Conservation (phyloP, 164 flowering plant genomes). For the Kingdonia uniflora region DNA sequence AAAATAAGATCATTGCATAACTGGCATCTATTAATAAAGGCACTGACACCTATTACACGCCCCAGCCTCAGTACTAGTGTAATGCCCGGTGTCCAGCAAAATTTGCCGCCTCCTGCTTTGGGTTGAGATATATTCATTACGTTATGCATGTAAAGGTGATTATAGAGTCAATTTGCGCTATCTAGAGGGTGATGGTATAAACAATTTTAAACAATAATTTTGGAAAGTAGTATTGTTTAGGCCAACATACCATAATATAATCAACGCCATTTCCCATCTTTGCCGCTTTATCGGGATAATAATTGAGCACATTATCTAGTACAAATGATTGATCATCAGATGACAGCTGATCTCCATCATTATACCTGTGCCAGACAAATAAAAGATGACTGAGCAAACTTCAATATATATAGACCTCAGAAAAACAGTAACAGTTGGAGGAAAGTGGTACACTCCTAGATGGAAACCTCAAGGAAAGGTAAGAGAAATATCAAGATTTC, state of each 20-base stretch:
- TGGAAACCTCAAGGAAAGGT: too few species aligned
- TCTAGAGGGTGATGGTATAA: background rate
- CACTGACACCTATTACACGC: too few species aligned
- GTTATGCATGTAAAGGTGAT: background rate
- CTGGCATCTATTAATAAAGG: too few species aligned
- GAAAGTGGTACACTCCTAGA: background rate
- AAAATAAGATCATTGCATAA: too few species aligned
- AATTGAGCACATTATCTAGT: slow-evolving; percentile 50
- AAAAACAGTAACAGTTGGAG: background rate
- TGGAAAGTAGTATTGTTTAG: background rate
- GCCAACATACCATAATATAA: slow-evolving; percentile 50
- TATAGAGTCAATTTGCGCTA: background rate
- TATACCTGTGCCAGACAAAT: slow-evolving; percentile 39
- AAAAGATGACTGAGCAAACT: background rate
- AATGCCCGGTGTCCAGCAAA: background rate
- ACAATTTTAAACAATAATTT: background rate
- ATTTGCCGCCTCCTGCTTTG: background rate
- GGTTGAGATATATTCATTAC: background rate
- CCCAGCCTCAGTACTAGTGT: too few species aligned
- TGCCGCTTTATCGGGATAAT: slow-evolving; percentile 74
- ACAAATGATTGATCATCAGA: slow-evolving; percentile 62
- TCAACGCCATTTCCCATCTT: slow-evolving; percentile 75
- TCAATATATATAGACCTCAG: background rate
- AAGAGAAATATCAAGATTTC: background rate
- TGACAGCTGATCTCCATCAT: slow-evolving; percentile 66